Evolutionary conservation across 139 green algal genomes (phyloP).

Genomic region (Chlorella sp.): DNA sequence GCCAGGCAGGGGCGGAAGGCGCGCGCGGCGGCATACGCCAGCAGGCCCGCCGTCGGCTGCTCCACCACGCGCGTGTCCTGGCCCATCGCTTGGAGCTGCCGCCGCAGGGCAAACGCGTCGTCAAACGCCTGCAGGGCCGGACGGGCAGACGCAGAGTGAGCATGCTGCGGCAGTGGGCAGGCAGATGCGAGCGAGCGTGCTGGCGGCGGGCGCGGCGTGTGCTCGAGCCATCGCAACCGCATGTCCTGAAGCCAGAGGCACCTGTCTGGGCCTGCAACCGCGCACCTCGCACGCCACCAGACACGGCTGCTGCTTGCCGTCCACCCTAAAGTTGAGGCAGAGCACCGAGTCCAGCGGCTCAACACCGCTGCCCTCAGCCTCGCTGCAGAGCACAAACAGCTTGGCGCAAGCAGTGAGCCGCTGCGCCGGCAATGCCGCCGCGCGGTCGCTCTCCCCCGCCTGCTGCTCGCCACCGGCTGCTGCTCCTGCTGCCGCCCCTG

Average conservation of each 20-base stretch:
- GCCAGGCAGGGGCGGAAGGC: too few relatives aligned
- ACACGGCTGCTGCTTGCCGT: conserved; percentile 6
- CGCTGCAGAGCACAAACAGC: neutral
- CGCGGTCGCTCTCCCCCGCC: neutral
- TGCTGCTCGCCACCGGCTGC: neutral
- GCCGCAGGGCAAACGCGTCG: neutral
- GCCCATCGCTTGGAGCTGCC: neutral
- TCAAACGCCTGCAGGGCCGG: neutral
- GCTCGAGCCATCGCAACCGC: neutral
- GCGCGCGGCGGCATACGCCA: too few relatives aligned
- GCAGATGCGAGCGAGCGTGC: too few relatives aligned
- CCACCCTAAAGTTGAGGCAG: neutral
- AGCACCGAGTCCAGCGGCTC: conserved; percentile 3
- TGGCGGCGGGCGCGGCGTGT: neutral
- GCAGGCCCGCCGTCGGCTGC: too few relatives aligned
- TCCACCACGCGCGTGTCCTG: too few relatives aligned
- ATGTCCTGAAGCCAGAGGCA: neutral
- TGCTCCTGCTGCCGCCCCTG: neutral
- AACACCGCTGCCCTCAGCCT: neutral
- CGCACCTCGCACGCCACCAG: conserved; percentile 12
- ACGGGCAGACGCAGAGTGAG: neutral
- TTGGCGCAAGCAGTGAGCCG: neutral
- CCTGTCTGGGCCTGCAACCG: neutral
- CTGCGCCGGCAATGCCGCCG: neutral
- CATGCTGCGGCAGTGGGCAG: neutral